Evolutionary conservation across 352 stramenopile genomes (phyloP), one percentile per base, ranked within the genome.

Genomic region (Globisporangium parvum): DNA sequence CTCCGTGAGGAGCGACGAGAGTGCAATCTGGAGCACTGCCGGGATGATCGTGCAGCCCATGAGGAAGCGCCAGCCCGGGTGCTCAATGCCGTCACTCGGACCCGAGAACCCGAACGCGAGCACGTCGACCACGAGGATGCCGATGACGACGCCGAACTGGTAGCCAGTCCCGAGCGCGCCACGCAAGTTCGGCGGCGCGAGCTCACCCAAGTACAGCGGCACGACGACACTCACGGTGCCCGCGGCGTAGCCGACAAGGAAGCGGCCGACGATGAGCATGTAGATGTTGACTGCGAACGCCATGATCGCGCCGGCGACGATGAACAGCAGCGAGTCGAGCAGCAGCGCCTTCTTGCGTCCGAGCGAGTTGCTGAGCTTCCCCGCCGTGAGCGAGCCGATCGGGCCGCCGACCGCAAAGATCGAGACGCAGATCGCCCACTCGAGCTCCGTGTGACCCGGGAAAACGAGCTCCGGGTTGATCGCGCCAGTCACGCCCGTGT

Each of bases 141-240:
- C 79, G 14, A 75, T 83, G 15, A 89, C 79, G 63, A 89, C 77
- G 48, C 74, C 81, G 31, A 89, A 70, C 51, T 89, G 79, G 59
- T 89, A 89, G 17, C 74, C 77, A n/a, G 79, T 89, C 33, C 79
- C 79, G 42, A 89, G 64, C 18, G 79, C 76, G 33, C 79, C 79
- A 59, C 79, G 76, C n/a, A 89, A 63, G 50, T 89, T 89, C 47
- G 79, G 79, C 6, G 79, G 79, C 33, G 79, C 79, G 1, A 89
- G 63, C 52, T 89, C 79, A 23, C 79, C 79, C 23, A 89, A 58
- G 59, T 89, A 89, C 24, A 89, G 55, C 42, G 79, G 79, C 33
- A 89, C 79, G 52, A 89, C 75, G 47, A 89, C 79, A 61, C 74
- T 87, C 15, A 86, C 78, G 2, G 75, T 87, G 41, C 78, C 78